phyloP scores from a whole-genome alignment of 306 rosid genomes.

The Rubus parviflorus region DNA sequence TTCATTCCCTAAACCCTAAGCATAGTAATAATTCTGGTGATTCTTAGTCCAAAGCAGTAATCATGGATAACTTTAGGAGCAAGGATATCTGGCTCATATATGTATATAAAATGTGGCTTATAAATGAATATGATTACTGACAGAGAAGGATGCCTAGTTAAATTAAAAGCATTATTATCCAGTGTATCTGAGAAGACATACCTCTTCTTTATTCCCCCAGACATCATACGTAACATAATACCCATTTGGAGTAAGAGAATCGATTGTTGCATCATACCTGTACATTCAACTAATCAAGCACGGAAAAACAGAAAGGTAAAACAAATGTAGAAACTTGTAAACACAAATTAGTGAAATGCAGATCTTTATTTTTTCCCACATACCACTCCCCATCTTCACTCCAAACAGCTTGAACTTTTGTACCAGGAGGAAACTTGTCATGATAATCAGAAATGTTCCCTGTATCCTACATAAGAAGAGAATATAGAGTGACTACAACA shows the following conservation, averaged over 20 bases:
- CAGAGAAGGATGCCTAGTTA: slow-evolving; percentile 3
- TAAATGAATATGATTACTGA: neutral
- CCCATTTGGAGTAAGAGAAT: slow-evolving; percentile 77
- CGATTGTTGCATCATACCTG: slow-evolving; percentile 89
- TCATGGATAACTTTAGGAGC: neutral
- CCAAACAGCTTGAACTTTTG: slow-evolving; percentile 87
- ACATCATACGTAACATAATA: slow-evolving; percentile 67
- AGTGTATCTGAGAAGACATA: slow-evolving; percentile 32
- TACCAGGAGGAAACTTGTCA: slow-evolving; percentile 61
- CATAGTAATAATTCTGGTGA: neutral
- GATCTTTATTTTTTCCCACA: slow-evolving; percentile 25
- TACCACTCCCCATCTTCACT: slow-evolving; percentile 99
- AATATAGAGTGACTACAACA: neutral
- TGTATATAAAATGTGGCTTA: neutral
- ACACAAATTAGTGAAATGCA: neutral
- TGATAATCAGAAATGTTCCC: slow-evolving; percentile 51
- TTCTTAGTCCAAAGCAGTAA: neutral
- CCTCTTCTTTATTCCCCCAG: slow-evolving; percentile 99
- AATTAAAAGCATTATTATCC: neutral
- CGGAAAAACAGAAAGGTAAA: slow-evolving; percentile 17
- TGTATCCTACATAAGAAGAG: slow-evolving; percentile 45
- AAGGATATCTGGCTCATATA: neutral
- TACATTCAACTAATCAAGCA: slow-evolving; percentile 46
- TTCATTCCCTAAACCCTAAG: neutral
- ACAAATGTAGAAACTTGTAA: slow-evolving; percentile 15